Evolutionary conservation across 345 rosid genomes (phyloP), one percentile per base, ranked within the genome.

Genomic region (Murraya paniculata): DNA sequence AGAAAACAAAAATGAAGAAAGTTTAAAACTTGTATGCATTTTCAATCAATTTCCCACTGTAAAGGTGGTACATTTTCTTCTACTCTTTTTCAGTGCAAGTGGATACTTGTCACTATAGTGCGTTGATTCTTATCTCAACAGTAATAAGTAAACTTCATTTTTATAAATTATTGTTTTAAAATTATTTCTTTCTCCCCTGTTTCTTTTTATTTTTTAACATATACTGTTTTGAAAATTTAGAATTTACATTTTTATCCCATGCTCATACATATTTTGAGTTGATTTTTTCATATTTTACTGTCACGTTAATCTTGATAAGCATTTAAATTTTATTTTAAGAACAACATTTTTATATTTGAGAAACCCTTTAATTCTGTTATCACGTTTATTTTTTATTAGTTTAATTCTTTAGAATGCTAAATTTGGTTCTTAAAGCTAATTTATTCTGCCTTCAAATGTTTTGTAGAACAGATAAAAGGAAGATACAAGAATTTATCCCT

Each of bases 81-180:
- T 39, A 74, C 30, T 60, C 25, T 55, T 38, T 31, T 50, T 36
- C 35, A 59, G 69, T 31, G 76, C 39, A 18, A 76, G 57, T 75
- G 81, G 83, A 55, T 38, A 6, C 55, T 72, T 76, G 68, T 75
- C 67, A 58, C 33, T 33, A 16, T 67, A 53, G 76, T 84, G 78
- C 74, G 21, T 48, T 73, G 56, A 56, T 78, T 55, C 83, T 80
- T 73, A 80, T 86, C 84, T 78, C 14, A 28, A 48, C 25, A 45
- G 19, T 66, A 41, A 45, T 59, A 73, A 11, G 50, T 60, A 14
- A 24, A 18, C 5, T 18, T 64, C 14, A 4, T 27, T 5, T 3
- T 9, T 11, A 19, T 9, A 21, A 6, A 10, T 68, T 14, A 61
- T 68, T 45, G 19, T 18, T 39, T 38, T 22, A 58, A 77, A 55